A percentile compares a stretch with the other conserved stretches of the same genome.
Conservation (phyloP, 352 stramenopile species). For the Phytophthora melonis region DNA sequence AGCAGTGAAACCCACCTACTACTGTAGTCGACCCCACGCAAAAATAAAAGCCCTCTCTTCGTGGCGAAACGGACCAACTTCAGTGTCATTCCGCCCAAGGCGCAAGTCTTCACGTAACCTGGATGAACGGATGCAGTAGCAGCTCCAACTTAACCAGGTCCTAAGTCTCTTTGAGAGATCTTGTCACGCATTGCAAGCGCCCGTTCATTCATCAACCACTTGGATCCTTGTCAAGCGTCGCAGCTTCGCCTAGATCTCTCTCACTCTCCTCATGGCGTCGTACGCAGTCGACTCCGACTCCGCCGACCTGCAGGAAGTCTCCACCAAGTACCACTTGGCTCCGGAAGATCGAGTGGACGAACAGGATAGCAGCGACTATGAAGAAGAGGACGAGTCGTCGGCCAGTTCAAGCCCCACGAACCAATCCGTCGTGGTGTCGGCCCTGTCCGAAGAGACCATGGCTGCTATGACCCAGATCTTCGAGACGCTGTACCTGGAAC, state of each 20-base stretch:
- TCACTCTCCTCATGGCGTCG: not conserved
- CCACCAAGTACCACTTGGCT: conserved; percentile 9
- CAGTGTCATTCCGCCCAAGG: not conserved
- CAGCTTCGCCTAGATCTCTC: conserved; percentile 17
- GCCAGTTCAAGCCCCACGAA: conserved; percentile 22
- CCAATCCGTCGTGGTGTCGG: conserved; percentile 34
- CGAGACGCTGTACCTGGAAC: conserved; percentile 52
- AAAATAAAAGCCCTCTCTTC: conserved; percentile 18
- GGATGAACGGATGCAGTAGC: not conserved
- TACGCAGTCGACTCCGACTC: not conserved
- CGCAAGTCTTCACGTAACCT: not conserved
- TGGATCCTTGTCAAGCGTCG: conserved; percentile 21
- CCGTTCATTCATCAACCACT: not conserved
- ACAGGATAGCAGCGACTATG: conserved; percentile 17
- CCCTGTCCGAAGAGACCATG: conserved; percentile 38
- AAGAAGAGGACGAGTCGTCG: conserved; percentile 17
- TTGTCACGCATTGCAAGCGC: not conserved
- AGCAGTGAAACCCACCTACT: conserved; percentile 9
- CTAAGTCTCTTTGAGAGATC: not conserved
- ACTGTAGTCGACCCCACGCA: conserved; percentile 7
- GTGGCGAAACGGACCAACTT: conserved; percentile 18
- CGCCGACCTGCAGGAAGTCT: not conserved
- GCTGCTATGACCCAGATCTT: conserved; percentile 48
- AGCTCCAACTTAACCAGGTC: not conserved
- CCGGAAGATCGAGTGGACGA: conserved; percentile 24